phyloP scores from a whole-genome alignment of 2,329 filamentous ascomycete species.

The Phyllosticta citribraziliensis region DNA sequence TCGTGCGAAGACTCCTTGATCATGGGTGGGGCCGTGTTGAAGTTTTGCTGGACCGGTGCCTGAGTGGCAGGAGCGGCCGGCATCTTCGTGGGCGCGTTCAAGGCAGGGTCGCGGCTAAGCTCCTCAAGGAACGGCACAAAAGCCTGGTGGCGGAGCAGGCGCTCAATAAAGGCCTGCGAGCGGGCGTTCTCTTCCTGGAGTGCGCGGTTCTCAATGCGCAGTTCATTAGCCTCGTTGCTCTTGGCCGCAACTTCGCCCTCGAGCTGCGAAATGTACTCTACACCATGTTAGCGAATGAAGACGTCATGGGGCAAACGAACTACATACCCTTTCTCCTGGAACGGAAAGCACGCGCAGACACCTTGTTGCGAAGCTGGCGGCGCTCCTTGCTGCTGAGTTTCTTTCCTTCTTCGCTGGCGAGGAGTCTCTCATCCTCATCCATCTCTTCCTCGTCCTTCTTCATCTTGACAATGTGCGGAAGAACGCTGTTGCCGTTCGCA shows the following conservation, averaged over 20 bases:
- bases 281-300: conserved; percentile 38
- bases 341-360: conserved; percentile 93
- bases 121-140: conserved; percentile 38
- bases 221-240: conserved; percentile 70
- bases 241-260: conserved; percentile 81
- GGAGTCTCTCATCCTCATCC: conserved; percentile 90
- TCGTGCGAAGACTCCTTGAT: conserved; percentile 48
- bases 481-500: conserved; percentile 28
- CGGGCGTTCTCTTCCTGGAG: conserved; percentile 80
- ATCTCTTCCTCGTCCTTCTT: conserved; percentile 98
- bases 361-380: conserved; percentile 95
- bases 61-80: conserved; percentile 23
- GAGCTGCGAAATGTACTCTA: conserved; percentile 94
- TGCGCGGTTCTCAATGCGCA: conserved; percentile 70
- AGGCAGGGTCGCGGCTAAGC: conserved; percentile 25
- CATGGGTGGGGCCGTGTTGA: conserved; percentile 29
- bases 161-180: conserved; percentile 70
- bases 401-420: conserved; percentile 97
- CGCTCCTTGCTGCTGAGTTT: conserved; percentile 98
- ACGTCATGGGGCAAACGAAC: neutral
- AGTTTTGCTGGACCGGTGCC: conserved; percentile 38
- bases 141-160: conserved; percentile 49
- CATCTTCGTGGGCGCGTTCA: conserved; percentile 23
- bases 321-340: conserved; percentile 90
- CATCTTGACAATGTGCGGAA: conserved; percentile 60